Evolutionary conservation across 345 rosid genomes (phyloP).

Genomic region (Aquilaria malaccensis): DNA sequence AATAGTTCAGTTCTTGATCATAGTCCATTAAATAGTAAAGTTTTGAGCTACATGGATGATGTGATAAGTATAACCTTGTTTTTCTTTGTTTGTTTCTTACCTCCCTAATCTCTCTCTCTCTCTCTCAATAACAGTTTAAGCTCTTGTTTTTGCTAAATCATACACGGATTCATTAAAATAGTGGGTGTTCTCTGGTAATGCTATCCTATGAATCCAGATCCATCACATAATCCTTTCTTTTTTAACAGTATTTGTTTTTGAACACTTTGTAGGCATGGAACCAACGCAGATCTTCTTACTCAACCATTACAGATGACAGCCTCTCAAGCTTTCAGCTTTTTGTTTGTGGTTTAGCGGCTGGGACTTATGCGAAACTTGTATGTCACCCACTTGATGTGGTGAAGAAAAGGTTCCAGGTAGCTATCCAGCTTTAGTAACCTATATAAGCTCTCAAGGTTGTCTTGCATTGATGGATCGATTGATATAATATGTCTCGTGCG

Average conservation of each 20-base stretch:
- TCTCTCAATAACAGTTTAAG: too few species aligned
- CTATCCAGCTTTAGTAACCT: constrained; percentile 6
- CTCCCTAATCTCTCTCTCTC: too few species aligned
- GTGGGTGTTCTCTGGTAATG: too few species aligned
- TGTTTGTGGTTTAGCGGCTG: constrained; percentile 84
- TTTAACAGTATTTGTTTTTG: neutral
- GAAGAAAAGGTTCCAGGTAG: constrained; percentile 95
- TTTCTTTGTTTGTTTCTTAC: too few species aligned
- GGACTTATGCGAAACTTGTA: constrained; percentile 97
- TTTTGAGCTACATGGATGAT: too few species aligned
- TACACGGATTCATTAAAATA: too few species aligned
- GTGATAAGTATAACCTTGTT: too few species aligned
- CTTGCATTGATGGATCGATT: neutral
- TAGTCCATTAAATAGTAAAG: too few species aligned
- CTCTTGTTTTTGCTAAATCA: too few species aligned
- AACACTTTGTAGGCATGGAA: constrained; percentile 60
- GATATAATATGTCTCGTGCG: neutral
- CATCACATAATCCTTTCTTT: neutral
- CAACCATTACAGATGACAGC: constrained; percentile 28
- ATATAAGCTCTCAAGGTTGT: neutral
- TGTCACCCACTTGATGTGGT: constrained; percentile 99
- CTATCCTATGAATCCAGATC: too few species aligned
- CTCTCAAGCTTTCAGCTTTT: constrained; percentile 78
- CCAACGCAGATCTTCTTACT: constrained; percentile 28
- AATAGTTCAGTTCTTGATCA: too few species aligned